phyloP scores from a whole-genome alignment of 2,329 filamentous ascomycete genomes.

The Nothophoma quercina region DNA sequence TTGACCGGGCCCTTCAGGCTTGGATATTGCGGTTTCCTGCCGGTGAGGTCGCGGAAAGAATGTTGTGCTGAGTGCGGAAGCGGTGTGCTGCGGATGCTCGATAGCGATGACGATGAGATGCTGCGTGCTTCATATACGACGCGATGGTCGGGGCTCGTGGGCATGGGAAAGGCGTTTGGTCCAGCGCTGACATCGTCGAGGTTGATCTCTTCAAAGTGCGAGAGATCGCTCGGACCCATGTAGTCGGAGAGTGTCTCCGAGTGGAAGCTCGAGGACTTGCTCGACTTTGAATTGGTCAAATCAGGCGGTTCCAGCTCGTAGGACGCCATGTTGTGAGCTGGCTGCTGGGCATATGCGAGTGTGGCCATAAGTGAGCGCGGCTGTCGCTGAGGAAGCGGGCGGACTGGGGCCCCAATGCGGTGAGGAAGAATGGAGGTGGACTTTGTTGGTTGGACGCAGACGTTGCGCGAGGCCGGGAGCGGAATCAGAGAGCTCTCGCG shows the following conservation, averaged over 20 bases:
- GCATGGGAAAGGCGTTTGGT: slow-evolving; percentile 55
- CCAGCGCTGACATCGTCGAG: slow-evolving; percentile 68
- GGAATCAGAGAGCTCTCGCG: slow-evolving; percentile 42
- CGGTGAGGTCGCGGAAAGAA: slow-evolving; percentile 47
- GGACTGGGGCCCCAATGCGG: slow-evolving; percentile 34
- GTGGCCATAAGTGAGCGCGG: slow-evolving; percentile 50
- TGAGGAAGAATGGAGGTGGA: slow-evolving; percentile 19
- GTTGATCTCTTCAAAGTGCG: slow-evolving; percentile 92
- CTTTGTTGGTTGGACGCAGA: slow-evolving; percentile 25
- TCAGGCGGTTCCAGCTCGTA: slow-evolving; percentile 65
- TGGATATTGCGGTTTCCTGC: slow-evolving; percentile 49
- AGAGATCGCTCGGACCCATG: slow-evolving; percentile 68
- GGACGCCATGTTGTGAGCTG: slow-evolving; percentile 21
- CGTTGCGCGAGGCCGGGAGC: slow-evolving; percentile 33
- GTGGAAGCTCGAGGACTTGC: slow-evolving; percentile 87
- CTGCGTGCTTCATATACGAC: slow-evolving; percentile 42
- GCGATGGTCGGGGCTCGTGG: slow-evolving; percentile 37
- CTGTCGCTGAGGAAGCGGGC: slow-evolving; percentile 23
- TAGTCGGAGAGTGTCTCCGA: slow-evolving; percentile 77
- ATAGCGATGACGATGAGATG: slow-evolving; percentile 22
- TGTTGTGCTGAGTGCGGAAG: slow-evolving; percentile 5
- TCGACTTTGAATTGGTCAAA: slow-evolving; percentile 85
- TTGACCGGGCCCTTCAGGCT: slow-evolving; percentile 52
- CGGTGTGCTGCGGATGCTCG: slow-evolving; percentile 22
- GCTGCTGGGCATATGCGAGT: slow-evolving; percentile 38